Base-by-base conservation (phyloP, 192 early-diverging fungal species). In the Entomortierella beljakovae region DNA sequence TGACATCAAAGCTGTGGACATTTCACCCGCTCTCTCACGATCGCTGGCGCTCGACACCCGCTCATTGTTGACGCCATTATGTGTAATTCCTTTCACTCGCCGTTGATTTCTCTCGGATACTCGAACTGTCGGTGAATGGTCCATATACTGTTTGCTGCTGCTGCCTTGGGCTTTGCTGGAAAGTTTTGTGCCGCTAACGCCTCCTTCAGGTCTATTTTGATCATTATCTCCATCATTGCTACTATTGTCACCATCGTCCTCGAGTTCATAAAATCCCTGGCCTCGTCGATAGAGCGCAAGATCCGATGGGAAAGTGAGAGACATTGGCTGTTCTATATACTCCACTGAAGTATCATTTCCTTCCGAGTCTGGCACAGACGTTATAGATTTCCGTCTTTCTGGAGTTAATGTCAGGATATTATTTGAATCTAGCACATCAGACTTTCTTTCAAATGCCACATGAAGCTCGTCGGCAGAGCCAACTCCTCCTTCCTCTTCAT, bases 251-350 rank as follows among this genome's bases (percentile, higher is more conserved):
- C 43, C 60, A 18, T 69, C 60, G 6, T 79, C 75, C 1, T 79
- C 75, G 2, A 26, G 23, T 4, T 69, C 57, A 11, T 49, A 32
- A 2, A 51, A 10, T 3, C 29, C 16, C 13, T 50, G 49, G 3
- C 40, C 55, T 16, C 68, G 75, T 6, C 67, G 75, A 26, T 18
- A 32, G 37, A 79, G 57, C 4, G 67, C 68, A 23, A 79, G 49
- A 20, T 79, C 75, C 9, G 75, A 79, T 3, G 75, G 75, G 51
- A 79, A 70, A 18, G 67, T 79, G 11, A 51, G 75, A 1, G 75
- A 79, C 51, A 59, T 61, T 3, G 50, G 55, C 9, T 28, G 61
- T 7, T 35, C 23, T 15, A 18, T 55, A 58, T 23, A 58, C 3
- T 57, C 61, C 9, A 18, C 16, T 0, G 54, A 33, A 0, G 53